Evolutionary conservation across 257 asterid genomes (phyloP), one percentile per base, ranked within the genome.

Genomic region (Ilex aquifolium): DNA sequence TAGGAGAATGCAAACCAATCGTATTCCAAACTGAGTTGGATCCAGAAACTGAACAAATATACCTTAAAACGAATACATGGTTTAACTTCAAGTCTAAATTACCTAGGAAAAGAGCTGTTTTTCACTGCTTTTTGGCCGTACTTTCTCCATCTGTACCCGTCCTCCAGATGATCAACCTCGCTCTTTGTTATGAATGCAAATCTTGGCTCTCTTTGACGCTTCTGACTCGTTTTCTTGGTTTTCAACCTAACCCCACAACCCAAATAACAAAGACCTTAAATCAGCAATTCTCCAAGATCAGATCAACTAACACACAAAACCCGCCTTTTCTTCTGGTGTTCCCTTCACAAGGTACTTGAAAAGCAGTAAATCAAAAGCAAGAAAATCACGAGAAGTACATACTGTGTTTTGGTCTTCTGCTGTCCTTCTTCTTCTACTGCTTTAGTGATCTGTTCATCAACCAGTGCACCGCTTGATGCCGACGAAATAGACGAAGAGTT

Each of bases 141-240:
- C 67, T 88, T 88, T 70, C 96, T 80, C 95, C 95, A 88, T 80
- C 94, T 79, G 65, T 83, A 88, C 9, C 95, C 95, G 65, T 88
- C 95, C 69, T 85, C 94, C 16, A 88, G 74, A 63, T 85, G 90
- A 79, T 88, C 95, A 44, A 85, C 82, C 63, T 88, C 89, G 57
- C 96, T 88, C 76, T 83, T 85, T 32, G 96, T 88, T 95, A 88
- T 88, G 86, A 88, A 88, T 21, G 96, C 96, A 78, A 83, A 78
- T 72, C 96, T 82, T 2, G 88, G 82, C 62, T 83, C 83, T 62
- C 79, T 83, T 73, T 72, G 74, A 73, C 69, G 82, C 76, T 78
- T 88, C 79, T 75, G 73, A 62, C 57, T 70, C 31, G 71, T 69
- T 70, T 85, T 88, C 82, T 78, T 78, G 13, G 75, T 46, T 64